phyloP scores from a whole-genome alignment of 2,329 filamentous ascomycete genomes.

The Arthrobotrys sinensis region DNA sequence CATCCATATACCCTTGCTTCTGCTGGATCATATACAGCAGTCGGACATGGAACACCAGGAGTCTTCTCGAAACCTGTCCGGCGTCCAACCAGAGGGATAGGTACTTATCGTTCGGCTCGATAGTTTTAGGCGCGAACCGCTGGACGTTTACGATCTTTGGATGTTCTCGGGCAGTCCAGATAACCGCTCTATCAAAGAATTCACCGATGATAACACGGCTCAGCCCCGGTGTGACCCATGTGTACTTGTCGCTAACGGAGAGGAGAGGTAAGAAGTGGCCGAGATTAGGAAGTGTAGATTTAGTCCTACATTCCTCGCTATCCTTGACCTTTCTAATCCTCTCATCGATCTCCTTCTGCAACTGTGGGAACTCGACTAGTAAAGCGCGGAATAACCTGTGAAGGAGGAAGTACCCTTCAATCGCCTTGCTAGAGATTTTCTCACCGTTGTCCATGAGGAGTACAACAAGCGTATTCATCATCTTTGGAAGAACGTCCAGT shows the following conservation, averaged over 20 bases:
- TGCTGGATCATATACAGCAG: slow-evolving; percentile 48
- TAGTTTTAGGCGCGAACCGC: slow-evolving; percentile 13
- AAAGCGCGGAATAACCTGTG: slow-evolving; percentile 49
- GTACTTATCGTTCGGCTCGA: slow-evolving; percentile 42
- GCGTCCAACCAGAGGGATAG: slow-evolving; percentile 38
- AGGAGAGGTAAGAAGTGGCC: slow-evolving; percentile 49
- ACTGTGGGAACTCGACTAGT: slow-evolving; percentile 39
- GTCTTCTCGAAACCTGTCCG: slow-evolving; percentile 43
- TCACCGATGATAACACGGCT: slow-evolving; percentile 50
- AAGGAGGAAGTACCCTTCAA: slow-evolving; percentile 56
- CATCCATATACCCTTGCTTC: slow-evolving; percentile 35
- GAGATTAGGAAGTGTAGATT: slow-evolving; percentile 41
- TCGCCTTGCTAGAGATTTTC: slow-evolving; percentile 53
- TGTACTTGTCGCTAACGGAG: slow-evolving; percentile 42
- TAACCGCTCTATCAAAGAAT: slow-evolving; percentile 52
- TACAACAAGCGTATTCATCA: slow-evolving; percentile 58
- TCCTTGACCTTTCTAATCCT: slow-evolving; percentile 31
- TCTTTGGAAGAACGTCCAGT: slow-evolving; percentile 54
- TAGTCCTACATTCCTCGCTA: slow-evolving; percentile 30
- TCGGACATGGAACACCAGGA: slow-evolving; percentile 52
- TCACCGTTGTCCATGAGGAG: slow-evolving; percentile 57
- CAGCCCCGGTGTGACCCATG: slow-evolving; percentile 50
- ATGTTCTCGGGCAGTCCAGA: slow-evolving; percentile 56
- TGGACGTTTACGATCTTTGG: slow-evolving; percentile 43
- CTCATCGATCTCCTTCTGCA: slow-evolving; percentile 46